Evolutionary conservation across 2,329 filamentous ascomycete species (phyloP).

Genomic region (Gaeumannomyces tritici): DNA sequence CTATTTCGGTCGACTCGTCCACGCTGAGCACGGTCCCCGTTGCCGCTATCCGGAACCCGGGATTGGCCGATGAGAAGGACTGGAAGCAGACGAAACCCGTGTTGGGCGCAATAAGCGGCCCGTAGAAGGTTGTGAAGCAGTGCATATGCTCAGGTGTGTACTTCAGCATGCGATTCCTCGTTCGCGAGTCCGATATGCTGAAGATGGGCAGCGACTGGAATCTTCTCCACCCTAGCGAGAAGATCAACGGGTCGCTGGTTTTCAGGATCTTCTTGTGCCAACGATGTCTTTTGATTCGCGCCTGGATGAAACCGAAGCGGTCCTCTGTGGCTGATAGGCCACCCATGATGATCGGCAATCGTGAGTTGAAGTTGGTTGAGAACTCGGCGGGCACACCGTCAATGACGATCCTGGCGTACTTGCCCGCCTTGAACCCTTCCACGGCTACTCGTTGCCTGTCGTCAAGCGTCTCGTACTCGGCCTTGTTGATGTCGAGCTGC

Average conservation of each 20-base stretch:
- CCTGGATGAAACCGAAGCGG: constrained; percentile 88
- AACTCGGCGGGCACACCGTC: constrained; percentile 90
- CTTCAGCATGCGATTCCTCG: constrained; percentile 94
- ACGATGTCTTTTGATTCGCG: constrained; percentile 91
- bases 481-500: constrained; percentile 92
- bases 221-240: constrained; percentile 90
- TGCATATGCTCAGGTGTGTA: constrained; percentile 99
- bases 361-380: constrained; percentile 68
- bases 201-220: constrained; percentile 92
- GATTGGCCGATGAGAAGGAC: constrained; percentile 72
- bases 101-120: constrained; percentile 88
- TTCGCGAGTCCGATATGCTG: constrained; percentile 88
- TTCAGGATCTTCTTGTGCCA: constrained; percentile 99
- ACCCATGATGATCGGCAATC: constrained; percentile 77
- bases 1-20: constrained; percentile 92
- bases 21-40: constrained; percentile 91
- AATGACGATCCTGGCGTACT: constrained; percentile 85
- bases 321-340: constrained; percentile 92
- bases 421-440: constrained; percentile 85
- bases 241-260: constrained; percentile 93
- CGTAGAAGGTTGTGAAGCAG: constrained; percentile 93
- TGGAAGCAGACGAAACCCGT: constrained; percentile 94
- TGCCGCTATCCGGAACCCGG: constrained; percentile 88
- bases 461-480: constrained; percentile 83
- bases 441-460: constrained; percentile 72